phyloP scores from a whole-genome alignment of 2,329 filamentous ascomycete species.

The Diaporthe destruens region DNA sequence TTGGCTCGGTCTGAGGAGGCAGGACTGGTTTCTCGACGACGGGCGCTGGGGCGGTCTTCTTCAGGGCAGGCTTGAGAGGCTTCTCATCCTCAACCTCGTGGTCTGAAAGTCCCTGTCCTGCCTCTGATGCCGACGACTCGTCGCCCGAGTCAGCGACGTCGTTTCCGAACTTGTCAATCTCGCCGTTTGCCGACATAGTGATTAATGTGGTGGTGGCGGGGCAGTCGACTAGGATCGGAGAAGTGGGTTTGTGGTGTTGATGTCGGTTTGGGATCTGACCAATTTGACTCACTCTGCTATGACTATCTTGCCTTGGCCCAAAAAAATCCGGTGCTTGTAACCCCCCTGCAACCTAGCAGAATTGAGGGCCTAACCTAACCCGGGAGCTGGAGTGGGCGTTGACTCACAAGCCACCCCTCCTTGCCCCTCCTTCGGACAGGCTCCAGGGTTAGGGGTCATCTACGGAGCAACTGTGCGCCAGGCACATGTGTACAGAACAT shows the following conservation, averaged over 20 bases:
- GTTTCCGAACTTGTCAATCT: conserved; percentile 72
- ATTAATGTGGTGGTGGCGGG: conserved; percentile 39
- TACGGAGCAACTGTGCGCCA: no score
- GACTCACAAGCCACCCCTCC: conserved; percentile 1
- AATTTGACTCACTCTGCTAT: conserved; percentile 25
- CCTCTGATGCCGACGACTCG: conserved; percentile 71
- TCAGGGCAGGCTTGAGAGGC: conserved; percentile 86
- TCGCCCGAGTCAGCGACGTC: conserved; percentile 76
- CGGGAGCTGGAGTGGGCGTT: not conserved
- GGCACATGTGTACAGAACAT: no score
- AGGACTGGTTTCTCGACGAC: conserved; percentile 66
- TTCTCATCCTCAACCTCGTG: conserved; percentile 74
- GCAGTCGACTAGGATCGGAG: conserved; percentile 3
- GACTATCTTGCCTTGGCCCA: conserved; percentile 11
- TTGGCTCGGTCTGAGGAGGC: conserved; percentile 93
- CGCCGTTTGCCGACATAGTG: conserved; percentile 67
- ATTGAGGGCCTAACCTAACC: conserved; percentile 21
- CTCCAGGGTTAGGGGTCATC: not conserved
- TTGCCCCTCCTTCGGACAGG: not conserved
- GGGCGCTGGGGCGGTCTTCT: conserved; percentile 75
- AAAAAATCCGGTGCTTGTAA: conserved; percentile 27
- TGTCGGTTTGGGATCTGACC: conserved; percentile 24
- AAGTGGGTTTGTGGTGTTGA: not conserved
- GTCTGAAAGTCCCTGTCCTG: conserved; percentile 65
- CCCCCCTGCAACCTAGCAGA: conserved; percentile 5